Conservation (phyloP, 495 filamentous ascomycete genomes). For the Podospora australis region DNA sequence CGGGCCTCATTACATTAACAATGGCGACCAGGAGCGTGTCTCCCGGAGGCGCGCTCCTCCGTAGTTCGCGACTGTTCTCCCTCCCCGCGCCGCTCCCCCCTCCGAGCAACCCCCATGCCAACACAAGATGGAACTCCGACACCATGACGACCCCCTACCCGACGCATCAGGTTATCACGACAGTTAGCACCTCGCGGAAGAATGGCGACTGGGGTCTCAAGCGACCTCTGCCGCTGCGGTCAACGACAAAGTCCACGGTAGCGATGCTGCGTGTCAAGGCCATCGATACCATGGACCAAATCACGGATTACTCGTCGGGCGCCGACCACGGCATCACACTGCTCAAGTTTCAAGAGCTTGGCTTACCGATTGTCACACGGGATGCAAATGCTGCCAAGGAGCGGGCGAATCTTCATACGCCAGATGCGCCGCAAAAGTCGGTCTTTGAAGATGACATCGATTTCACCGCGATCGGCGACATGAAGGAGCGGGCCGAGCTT, state of each 20-base stretch:
- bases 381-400: background rate
- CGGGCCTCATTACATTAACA: conserved; percentile 8
- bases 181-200: conserved; percentile 62
- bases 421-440: conserved; percentile 21
- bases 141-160: conserved; percentile 72
- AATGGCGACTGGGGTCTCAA: conserved; percentile 95
- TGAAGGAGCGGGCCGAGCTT: conserved; percentile 20
- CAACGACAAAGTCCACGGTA: conserved; percentile 62
- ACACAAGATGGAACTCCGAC: conserved; percentile 47
- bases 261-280: conserved; percentile 64
- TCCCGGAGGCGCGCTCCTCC: conserved; percentile 53
- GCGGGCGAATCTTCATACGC: too few relatives aligned
- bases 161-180: conserved; percentile 78
- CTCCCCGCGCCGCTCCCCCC: conserved; percentile 47
- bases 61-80: conserved; percentile 53
- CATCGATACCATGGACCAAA: conserved; percentile 82
- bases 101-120: conserved; percentile 36
- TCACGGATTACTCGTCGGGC: conserved; percentile 84
- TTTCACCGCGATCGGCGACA: conserved; percentile 36
- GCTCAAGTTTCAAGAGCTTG: conserved; percentile 76
- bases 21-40: conserved; percentile 40
- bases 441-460: conserved; percentile 57
- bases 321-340: conserved; percentile 75
- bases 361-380: conserved; percentile 47
- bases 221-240: conserved; percentile 66